phyloP scores from a whole-genome alignment of 768 basidiomycete species.

The Cystobasidium tubakii region DNA sequence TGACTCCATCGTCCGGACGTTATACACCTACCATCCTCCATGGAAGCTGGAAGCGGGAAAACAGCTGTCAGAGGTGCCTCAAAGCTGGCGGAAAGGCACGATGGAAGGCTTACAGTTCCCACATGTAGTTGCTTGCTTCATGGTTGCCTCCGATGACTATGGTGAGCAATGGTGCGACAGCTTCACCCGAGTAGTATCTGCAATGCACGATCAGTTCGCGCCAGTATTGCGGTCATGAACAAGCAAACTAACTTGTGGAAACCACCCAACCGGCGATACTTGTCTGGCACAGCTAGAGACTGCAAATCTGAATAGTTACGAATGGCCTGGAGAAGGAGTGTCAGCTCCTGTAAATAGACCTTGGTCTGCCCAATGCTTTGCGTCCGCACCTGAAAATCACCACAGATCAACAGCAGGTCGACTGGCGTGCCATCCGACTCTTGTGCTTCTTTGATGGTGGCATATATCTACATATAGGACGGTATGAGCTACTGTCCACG shows the following conservation, averaged over 20 bases:
- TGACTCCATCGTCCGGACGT: not conserved
- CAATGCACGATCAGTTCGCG: constrained; percentile 15
- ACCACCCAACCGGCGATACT: constrained; percentile 74
- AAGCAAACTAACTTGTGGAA: constrained; percentile 56
- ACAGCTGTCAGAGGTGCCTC: not conserved
- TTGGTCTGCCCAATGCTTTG: not conserved
- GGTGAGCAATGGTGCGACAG: constrained; percentile 75
- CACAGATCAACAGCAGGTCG: constrained; percentile 83
- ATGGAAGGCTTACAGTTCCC: constrained; percentile 68
- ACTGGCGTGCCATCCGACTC: constrained; percentile 60
- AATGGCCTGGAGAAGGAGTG: constrained; percentile 59
- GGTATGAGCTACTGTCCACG: constrained; percentile 22
- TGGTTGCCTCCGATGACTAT: constrained; percentile 96
- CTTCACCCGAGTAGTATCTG: constrained; percentile 82
- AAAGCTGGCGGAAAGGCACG: not conserved
- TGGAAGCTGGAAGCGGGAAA: constrained; percentile 5
- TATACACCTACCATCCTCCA: constrained; percentile 13
- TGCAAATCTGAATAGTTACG: constrained; percentile 76
- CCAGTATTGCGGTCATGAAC: not conserved
- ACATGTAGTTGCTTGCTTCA: constrained; percentile 92
- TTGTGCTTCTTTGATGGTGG: constrained; percentile 63
- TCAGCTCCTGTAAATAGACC: not conserved
- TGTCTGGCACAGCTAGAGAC: constrained; percentile 83
- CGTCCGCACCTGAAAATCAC: constrained; percentile 64
- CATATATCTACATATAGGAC: constrained; percentile 61